Base-by-base conservation (phyloP, 768 basidiomycete species). In the Amylocystis lapponica region DNA sequence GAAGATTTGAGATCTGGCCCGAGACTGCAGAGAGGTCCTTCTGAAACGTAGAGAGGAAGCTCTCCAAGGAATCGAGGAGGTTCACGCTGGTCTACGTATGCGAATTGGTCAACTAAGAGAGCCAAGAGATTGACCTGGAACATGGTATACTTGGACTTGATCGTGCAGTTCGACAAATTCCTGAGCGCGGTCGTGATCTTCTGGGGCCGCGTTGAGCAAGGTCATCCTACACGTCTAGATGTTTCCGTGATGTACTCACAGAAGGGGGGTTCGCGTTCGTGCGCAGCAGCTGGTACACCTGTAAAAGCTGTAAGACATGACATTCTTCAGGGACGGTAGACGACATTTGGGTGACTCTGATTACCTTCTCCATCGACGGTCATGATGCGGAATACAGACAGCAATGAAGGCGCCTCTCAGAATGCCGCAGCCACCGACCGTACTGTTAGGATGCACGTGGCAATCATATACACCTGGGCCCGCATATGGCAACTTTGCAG, bases 1-100 rank as follows among this genome's bases (percentile, higher is more conserved):
- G 96, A 19, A 99, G 72, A 49, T 97, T 91, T 1, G 90, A 86
- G 60, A 99, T 95, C 61, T 99, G 94, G 3, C 92, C 89, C 2
- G 96, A 97, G 9, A 98, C 96, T 2, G 85, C 83, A 5, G 91
- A 87, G 17, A 99, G 72, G 62, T 99, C 95, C 53, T 75, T 85
- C 64, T 97, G 95, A 57, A 99, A 99, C 0, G 89, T 96, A 2
- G 91, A 92, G 10, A 99, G 74, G 63, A 98, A 98, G 1, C 81
- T 74, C 52, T 96, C 85, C 3, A 99, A 74, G 1, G 90, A 90
- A 57, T 91, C 83, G 41, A 99, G 72, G 16, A 98, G 75, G 46
- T 72, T 74, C 12, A 88, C 76, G 56, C 94, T 95, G 13, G 89
- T 85, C 95, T 99, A n/a, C n/a, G n/a, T n/a, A n/a, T n/a, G n/a